These are phyloP conservation scores for Thelephora terrestris DNA, from an alignment of 1,284 basidiomycete species.

Conservation along the genomic window DNA sequence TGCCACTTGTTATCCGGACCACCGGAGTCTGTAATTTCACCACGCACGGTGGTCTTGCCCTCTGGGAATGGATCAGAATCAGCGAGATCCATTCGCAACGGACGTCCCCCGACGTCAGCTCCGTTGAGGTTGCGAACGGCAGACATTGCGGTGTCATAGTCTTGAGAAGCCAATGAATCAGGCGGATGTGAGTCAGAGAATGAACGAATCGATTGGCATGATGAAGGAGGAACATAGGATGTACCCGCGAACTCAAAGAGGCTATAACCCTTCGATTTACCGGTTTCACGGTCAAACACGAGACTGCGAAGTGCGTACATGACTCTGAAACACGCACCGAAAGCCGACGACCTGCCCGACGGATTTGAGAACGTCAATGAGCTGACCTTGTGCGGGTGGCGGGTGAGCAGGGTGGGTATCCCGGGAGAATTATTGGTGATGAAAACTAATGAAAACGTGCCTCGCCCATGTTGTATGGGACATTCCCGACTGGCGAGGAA, in stretches of 20 bases:
- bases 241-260: conserved; percentile 95
- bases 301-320: conserved; percentile 41
- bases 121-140: conserved; percentile 74
- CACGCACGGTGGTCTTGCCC: conserved; percentile 44
- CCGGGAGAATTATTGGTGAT: too few relatives aligned
- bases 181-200: background rate
- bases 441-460: too few relatives aligned
- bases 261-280: conserved; percentile 94
- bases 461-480: conserved; percentile 40
- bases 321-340: conserved; percentile 34
- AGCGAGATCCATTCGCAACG: conserved; percentile 61
- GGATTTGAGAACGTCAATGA: conserved; percentile 78
- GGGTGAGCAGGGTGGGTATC: background rate
- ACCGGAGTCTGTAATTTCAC: conserved; percentile 52
- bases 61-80: conserved; percentile 39
- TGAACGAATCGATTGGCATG: conserved; percentile 4
- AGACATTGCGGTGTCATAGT: conserved; percentile 83
- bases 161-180: conserved; percentile 29
- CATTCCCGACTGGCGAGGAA: conserved; percentile 59
- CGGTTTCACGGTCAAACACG: conserved; percentile 93
- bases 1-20: conserved; percentile 49
- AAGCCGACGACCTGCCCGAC: conserved; percentile 85
- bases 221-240: conserved; percentile 26
- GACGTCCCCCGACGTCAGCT: conserved; percentile 59
- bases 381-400: conserved; percentile 43